Evolutionary conservation across 805 yeast species (phyloP).

Genomic region (Blastobotrys muscicola): DNA sequence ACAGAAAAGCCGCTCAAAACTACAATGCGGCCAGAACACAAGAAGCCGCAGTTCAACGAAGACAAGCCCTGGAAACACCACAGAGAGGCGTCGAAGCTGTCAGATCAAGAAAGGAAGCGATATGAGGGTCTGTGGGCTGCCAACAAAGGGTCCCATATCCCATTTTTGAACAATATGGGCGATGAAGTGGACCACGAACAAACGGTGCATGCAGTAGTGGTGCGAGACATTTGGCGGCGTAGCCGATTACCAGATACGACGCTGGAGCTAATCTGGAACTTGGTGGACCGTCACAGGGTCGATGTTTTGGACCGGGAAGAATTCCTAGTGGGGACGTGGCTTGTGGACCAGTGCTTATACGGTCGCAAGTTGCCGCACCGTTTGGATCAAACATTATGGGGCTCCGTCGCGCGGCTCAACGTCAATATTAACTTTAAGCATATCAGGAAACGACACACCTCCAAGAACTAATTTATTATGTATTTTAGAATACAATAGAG

Average conservation of each 20-base stretch:
- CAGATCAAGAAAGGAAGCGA: conserved; percentile 62
- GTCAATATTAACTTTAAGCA: conserved; percentile 27
- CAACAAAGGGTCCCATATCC: conserved; percentile 48
- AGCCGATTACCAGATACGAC: conserved; percentile 60
- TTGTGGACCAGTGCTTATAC: conserved; percentile 89
- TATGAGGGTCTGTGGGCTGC: conserved; percentile 94
- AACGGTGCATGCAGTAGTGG: conserved; percentile 52
- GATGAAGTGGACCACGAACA: conserved; percentile 20
- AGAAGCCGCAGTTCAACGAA: conserved; percentile 53
- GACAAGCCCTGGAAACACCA: conserved; percentile 94
- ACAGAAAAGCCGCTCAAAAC: conserved; percentile 8
- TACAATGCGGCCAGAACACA: conserved; percentile 31
- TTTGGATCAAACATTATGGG: conserved; percentile 68
- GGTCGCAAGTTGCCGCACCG: conserved; percentile 79
- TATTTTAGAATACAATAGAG: too few relatives aligned
- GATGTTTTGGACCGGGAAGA: conserved; percentile 73
- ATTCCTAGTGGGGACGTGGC: conserved; percentile 95
- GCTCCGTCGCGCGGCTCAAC: conserved; percentile 46
- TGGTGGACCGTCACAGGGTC: conserved; percentile 46
- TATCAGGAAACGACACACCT: too few relatives aligned
- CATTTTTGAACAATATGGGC: conserved; percentile 21
- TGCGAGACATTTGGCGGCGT: conserved; percentile 70
- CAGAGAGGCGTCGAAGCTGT: conserved; percentile 39
- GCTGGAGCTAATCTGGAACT: conserved; percentile 54
- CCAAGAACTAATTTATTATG: too few relatives aligned